phyloP scores from a whole-genome alignment of 345 rosid genomes.

The Clarkia xantiana region DNA sequence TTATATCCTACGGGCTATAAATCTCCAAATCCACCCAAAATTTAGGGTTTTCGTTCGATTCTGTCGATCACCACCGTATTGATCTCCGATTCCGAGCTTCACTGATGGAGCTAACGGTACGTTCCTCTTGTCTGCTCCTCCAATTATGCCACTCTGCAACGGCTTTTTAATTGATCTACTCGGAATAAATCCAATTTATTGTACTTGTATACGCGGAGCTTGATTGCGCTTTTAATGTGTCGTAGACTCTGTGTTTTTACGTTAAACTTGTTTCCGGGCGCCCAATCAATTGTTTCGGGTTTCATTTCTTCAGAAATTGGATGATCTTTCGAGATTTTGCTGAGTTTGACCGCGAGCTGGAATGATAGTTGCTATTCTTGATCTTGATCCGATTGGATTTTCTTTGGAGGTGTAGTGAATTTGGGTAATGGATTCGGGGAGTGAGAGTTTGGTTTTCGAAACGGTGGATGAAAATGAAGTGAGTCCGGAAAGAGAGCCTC shows the following conservation, averaged over 20 bases:
- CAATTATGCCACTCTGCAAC: neutral
- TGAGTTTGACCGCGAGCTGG: slow-evolving; percentile 26
- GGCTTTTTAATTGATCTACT: neutral
- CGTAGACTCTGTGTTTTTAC: no score
- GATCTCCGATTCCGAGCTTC: slow-evolving; percentile 16
- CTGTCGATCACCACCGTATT: slow-evolving; percentile 6
- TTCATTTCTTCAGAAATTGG: slow-evolving; percentile 4
- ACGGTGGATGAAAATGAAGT: slow-evolving; percentile 41
- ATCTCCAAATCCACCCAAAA: slow-evolving; percentile 17
- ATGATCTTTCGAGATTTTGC: slow-evolving; percentile 18
- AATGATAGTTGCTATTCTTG: slow-evolving; percentile 39
- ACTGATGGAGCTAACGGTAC: slow-evolving; percentile 27
- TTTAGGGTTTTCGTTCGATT: slow-evolving; percentile 30
- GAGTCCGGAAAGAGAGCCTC: slow-evolving; percentile 8
- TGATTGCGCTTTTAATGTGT: neutral
- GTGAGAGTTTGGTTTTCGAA: slow-evolving; percentile 26
- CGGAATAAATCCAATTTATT: neutral
- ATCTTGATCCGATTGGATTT: slow-evolving; percentile 31
- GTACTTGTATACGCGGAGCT: neutral
- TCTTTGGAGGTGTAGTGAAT: slow-evolving; percentile 3
- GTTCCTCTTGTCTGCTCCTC: neutral
- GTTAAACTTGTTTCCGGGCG: no score
- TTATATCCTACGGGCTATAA: slow-evolving; percentile 13
- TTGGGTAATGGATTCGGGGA: slow-evolving; percentile 28
- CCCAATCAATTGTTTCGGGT: neutral